These are phyloP conservation scores for Paraphaeosphaeria sporulosa DNA, from an alignment of 2,329 filamentous ascomycete genomes.

Conservation along the genomic window DNA sequence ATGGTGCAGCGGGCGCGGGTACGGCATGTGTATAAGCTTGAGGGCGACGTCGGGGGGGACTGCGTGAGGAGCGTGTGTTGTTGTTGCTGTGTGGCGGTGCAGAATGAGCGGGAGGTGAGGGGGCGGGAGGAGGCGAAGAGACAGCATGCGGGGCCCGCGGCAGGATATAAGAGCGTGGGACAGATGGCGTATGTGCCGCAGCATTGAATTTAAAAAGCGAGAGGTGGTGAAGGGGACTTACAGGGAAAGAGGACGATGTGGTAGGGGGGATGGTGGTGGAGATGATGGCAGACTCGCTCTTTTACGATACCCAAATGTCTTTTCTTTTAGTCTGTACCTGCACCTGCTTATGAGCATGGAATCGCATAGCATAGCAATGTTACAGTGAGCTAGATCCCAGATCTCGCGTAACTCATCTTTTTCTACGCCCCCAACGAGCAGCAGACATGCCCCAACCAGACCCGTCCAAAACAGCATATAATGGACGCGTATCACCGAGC, in stretches of 20 bases:
- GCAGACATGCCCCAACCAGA: too few species aligned
- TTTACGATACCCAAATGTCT: slow-evolving; percentile 14
- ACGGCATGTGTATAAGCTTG: slow-evolving; percentile 54
- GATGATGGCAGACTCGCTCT: background rate
- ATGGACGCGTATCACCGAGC: too few species aligned
- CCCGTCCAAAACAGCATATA: too few species aligned
- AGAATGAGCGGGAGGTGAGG: slow-evolving; percentile 56
- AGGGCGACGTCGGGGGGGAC: slow-evolving; percentile 48
- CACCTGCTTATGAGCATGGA: background rate
- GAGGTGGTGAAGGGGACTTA: background rate
- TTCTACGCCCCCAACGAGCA: background rate
- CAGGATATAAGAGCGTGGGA: slow-evolving; percentile 38
- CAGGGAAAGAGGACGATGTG: background rate
- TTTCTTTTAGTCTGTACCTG: background rate
- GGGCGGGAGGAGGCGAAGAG: slow-evolving; percentile 52
- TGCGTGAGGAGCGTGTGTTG: slow-evolving; percentile 49
- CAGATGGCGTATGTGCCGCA: slow-evolving; percentile 49
- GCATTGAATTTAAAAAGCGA: too few species aligned
- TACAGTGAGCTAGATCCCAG: background rate
- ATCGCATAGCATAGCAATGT: slow-evolving; percentile 4
- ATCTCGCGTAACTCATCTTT: background rate
- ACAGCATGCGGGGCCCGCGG: slow-evolving; percentile 48
- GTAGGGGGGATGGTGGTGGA: too few species aligned
- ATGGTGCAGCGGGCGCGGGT: slow-evolving; percentile 49
- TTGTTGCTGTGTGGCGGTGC: slow-evolving; percentile 51